phyloP scores from a whole-genome alignment of 1,284 basidiomycete species.

The Tilletia caries region DNA sequence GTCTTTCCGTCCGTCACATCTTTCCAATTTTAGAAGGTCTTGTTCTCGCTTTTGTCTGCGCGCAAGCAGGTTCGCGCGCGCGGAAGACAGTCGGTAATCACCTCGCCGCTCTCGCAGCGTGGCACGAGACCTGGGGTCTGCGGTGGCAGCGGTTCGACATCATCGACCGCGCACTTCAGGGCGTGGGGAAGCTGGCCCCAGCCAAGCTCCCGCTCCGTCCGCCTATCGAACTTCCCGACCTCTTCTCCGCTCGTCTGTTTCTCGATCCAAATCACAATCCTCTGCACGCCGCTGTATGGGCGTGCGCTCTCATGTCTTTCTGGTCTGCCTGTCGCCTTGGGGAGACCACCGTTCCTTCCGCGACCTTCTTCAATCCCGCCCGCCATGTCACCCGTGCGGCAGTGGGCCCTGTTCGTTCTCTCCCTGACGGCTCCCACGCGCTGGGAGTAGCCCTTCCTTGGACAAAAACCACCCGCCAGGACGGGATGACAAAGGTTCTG shows the following conservation, averaged over 20 bases:
- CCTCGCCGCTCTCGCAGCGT: background rate
- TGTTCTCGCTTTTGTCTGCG: background rate
- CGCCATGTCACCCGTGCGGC: background rate
- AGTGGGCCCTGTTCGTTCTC: no score
- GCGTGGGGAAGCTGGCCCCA: background rate
- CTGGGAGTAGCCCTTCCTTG: no score
- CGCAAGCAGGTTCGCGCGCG: background rate
- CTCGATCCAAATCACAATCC: background rate
- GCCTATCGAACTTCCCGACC: background rate
- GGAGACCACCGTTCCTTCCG: background rate
- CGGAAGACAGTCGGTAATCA: background rate
- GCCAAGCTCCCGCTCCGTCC: background rate
- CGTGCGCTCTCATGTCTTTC: background rate
- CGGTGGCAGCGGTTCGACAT: background rate
- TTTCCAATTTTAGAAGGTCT: background rate
- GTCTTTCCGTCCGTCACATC: background rate
- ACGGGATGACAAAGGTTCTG: no score
- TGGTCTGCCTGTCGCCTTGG: background rate
- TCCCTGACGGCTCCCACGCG: no score
- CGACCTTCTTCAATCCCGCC: background rate
- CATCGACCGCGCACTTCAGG: background rate
- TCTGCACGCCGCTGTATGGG: constrained; percentile 1
- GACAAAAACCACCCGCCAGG: no score
- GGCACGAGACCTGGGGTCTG: background rate
- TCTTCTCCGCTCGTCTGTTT: background rate